Evolutionary conservation across 768 basidiomycete species (phyloP).

Genomic region (Pleurotus salmoneostramineus): DNA sequence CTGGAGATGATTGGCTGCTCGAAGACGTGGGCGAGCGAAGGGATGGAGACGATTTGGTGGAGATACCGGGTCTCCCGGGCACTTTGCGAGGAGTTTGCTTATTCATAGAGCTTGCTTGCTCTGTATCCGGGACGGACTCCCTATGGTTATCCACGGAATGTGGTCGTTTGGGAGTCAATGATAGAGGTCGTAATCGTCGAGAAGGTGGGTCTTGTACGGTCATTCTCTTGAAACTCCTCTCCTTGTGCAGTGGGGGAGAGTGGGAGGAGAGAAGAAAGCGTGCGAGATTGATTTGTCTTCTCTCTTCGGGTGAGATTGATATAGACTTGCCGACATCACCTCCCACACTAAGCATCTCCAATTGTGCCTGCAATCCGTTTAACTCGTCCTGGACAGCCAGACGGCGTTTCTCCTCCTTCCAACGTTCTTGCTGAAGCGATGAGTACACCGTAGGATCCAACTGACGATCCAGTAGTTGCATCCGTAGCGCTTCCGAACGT

Average conservation of each 20-base stretch:
- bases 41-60: neutral
- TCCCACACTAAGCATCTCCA: conserved; percentile 20
- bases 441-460: conserved; percentile 32
- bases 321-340: neutral
- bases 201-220: neutral
- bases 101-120: neutral
- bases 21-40: neutral
- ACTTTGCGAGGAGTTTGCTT: neutral
- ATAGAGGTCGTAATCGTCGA: neutral
- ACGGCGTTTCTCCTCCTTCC: conserved; percentile 47
- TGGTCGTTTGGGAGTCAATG: neutral
- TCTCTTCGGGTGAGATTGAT: neutral
- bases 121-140: neutral
- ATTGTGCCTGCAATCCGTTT: conserved; percentile 28
- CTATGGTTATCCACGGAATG: neutral
- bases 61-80: neutral
- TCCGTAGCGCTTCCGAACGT: conserved; percentile 21
- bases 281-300: neutral
- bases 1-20: conserved; percentile 1
- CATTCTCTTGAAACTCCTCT: neutral
- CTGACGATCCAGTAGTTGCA: conserved; percentile 11
- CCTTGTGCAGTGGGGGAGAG: neutral
- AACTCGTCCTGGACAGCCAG: conserved; percentile 30
- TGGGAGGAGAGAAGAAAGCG: neutral
- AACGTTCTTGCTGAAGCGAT: conserved; percentile 40